Base-by-base conservation (phyloP, 768 basidiomycete genomes). In the Leucocoprinus birnbaumii region DNA sequence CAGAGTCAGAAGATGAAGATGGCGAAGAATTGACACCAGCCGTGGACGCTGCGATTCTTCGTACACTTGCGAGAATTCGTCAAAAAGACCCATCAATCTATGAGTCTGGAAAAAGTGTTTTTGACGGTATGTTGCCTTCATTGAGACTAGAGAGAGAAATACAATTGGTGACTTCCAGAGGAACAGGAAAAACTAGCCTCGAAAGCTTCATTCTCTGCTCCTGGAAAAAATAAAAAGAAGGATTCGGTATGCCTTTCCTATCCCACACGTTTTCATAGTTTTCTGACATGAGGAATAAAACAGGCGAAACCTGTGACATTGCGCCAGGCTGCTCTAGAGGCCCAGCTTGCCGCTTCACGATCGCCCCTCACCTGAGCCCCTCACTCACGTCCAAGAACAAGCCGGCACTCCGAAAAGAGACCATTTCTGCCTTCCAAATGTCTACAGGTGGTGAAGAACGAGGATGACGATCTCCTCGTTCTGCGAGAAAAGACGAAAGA, bases 1-100 rank as follows among this genome's bases (percentile, higher is more conserved):
- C 83, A 41, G 91, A 93, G 62, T 84, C 84, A 1, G 95, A 98
- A 65, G 95, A 98, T 66, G 91, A 94, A 64, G 90, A 96, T 55
- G 97, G 94, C 13, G 92, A 93, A 61, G 91, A 98, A 66, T 81
- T 98, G 48, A 98, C 95, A 0, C 94, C 94, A 3, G 87, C 86
- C 0, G 83, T 98, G 48, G 96, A 98, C 63, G 97, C 86, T 42
- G 97, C 97, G 18, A 97, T 98, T 62, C 78, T 98, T 38, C 78
- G 93, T 46, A 98, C 94, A 1, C 76, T 99, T 8, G 91, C 87
- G 0, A 80, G 86, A 61, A 97, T 98, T 53, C 83, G 83, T 66
- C 78, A 80, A 51, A 88, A 81, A 61, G 92, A 95, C 65, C 93
- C 94, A 0, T 79, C 74, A 0, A 96, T 99, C 26, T 98, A 99